Evolutionary conservation across 2,329 filamentous ascomycete species (phyloP), one percentile per base, ranked within the genome.

Genomic region (Fusarium foetens): DNA sequence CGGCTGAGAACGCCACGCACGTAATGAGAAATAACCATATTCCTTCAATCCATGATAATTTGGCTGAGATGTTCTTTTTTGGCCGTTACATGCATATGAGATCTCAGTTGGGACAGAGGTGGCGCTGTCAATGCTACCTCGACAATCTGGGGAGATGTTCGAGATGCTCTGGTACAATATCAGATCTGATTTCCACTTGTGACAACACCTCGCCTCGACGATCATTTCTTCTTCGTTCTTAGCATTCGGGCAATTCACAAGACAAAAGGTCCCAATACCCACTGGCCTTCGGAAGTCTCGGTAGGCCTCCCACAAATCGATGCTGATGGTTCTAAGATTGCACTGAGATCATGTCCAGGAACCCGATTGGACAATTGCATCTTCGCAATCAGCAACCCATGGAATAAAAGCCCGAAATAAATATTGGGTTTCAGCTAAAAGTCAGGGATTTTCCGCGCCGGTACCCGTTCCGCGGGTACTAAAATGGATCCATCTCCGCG

Each of bases 281-380:
- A 61, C 25, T 8, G 23, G 5, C 13, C 9, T 21, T 51, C 63
- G 53, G 62, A 59, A 45, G 12, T 35, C 49, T 68, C 64, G 66
- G 66, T 23, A 38, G 29, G 21, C 29, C 35, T 41, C 12, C 23
- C 25, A 35, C 27, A 39, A 35, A 58, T 66, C 35, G 48, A 66
- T 48, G n/a, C 36, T 46, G 33, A 64, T 54, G 53, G 23, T 19
- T 46, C 39, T 10, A 33, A 57, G 31, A 57, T 48, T 48, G 39
- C n/a, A n/a, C 53, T 23, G 8, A 19, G 39, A 25, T 35, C 31
- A 19, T 14, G 23, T 35, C 4, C 31, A 48, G 23, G 13, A 25
- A 35, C 16, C 31, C 19, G 31, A 57, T 57, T 57, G 53, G 53
- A 49, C 23, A 21, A 27, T 27, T 19, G 11, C 14, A 35, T 21